Percentiles rank a stretch among this genome's conserved stretches.
These are phyloP conservation scores for Aurifilum marmelostoma DNA, from an alignment of 2,329 filamentous ascomycete species.

Conservation along the genomic window DNA sequence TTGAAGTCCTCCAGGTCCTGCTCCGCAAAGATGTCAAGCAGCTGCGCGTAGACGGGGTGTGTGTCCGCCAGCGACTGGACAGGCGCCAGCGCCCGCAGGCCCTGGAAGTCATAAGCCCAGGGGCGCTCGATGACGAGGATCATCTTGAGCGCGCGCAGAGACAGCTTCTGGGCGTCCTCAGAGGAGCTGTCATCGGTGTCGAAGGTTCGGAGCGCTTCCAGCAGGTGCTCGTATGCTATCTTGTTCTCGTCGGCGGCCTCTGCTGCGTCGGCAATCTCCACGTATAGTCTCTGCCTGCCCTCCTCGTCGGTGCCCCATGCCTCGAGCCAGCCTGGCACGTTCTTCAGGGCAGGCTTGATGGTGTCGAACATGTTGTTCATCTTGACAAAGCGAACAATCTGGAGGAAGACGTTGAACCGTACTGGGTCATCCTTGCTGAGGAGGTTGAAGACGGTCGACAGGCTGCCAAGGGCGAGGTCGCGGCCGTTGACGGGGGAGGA, in stretches of 20 bases:
- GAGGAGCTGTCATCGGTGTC: slow-evolving; percentile 59
- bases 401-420: slow-evolving; percentile 87
- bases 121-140: slow-evolving; percentile 57
- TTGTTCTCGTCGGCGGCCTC: slow-evolving; percentile 74
- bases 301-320: slow-evolving; percentile 83
- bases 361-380: slow-evolving; percentile 77
- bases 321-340: slow-evolving; percentile 79
- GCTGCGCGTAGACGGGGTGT: slow-evolving; percentile 83
- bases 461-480: slow-evolving; percentile 83
- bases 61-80: slow-evolving; percentile 86
- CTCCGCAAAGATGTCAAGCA: slow-evolving; percentile 93
- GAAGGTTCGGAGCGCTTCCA: slow-evolving; percentile 65
- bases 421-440: slow-evolving; percentile 75
- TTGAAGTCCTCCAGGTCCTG: slow-evolving; percentile 95
- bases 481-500: slow-evolving; percentile 84
- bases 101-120: slow-evolving; percentile 69
- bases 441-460: slow-evolving; percentile 97
- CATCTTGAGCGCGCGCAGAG: slow-evolving; percentile 59
- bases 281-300: slow-evolving; percentile 81
- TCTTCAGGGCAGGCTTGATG: slow-evolving; percentile 80
- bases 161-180: slow-evolving; percentile 63
- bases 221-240: slow-evolving; percentile 68
- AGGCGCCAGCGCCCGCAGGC: slow-evolving; percentile 78
- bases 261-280: slow-evolving; percentile 80
- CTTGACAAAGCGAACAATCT: slow-evolving; percentile 84